Evolutionary conservation across 208 protist genomes (phyloP).

Genomic region (Crithidia thermophila): DNA sequence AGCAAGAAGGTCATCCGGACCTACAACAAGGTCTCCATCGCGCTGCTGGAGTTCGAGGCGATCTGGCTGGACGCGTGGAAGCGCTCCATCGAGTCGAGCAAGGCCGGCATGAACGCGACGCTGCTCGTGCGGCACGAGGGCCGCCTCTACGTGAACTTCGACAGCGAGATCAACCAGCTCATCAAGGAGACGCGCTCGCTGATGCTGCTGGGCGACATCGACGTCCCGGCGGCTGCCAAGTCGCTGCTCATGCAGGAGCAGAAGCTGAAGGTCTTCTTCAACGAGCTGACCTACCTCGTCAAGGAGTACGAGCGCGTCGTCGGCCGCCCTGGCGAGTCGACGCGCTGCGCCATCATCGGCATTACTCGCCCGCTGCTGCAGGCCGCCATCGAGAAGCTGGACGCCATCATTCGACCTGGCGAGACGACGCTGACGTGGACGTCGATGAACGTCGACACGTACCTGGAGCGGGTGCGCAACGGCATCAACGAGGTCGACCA

Average conservation of each 20-base stretch:
- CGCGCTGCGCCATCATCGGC: slow-evolving; percentile 67
- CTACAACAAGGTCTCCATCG: slow-evolving; percentile 96
- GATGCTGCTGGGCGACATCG: slow-evolving; percentile 92
- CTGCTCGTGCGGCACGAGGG: slow-evolving; percentile 95
- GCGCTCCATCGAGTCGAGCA: slow-evolving; percentile 93
- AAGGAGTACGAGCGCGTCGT: slow-evolving; percentile 72
- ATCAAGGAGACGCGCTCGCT: slow-evolving; percentile 96
- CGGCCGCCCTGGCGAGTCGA: slow-evolving; percentile 30
- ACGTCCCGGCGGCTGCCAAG: slow-evolving; percentile 90
- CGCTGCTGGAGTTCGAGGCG: slow-evolving; percentile 97
- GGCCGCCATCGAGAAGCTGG: slow-evolving; percentile 91
- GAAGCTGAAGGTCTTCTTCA: slow-evolving; percentile 96
- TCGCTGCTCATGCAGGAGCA: slow-evolving; percentile 95
- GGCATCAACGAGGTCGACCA: slow-evolving; percentile 76
- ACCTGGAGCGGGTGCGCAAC: slow-evolving; percentile 87
- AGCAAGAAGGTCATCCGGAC: slow-evolving; percentile 96
- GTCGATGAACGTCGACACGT: slow-evolving; percentile 97
- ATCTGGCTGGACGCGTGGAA: slow-evolving; percentile 96
- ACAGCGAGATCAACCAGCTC: slow-evolving; percentile 96
- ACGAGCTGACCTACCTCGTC: slow-evolving; percentile 93
- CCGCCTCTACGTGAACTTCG: slow-evolving; percentile 98
- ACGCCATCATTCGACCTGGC: slow-evolving; percentile 77
- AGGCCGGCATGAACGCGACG: slow-evolving; percentile 95
- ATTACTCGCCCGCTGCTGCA: slow-evolving; percentile 90
- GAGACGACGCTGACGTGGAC: slow-evolving; percentile 95